These are phyloP conservation scores for Exophiala aquamarina DNA, from an alignment of 2,329 filamentous ascomycete species.

Conservation along the genomic window DNA sequence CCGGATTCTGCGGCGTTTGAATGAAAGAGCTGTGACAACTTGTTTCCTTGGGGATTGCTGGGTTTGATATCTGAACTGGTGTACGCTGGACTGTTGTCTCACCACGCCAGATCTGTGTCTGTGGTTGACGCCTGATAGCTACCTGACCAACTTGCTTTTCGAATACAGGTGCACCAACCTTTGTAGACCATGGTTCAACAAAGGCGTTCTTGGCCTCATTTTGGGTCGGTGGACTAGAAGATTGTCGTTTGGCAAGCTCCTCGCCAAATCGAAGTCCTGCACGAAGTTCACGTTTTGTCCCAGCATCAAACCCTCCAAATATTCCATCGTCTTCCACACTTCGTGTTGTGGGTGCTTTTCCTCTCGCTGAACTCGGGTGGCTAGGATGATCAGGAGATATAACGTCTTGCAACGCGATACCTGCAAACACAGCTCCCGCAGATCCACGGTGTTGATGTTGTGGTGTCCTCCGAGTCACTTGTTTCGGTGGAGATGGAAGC, in stretches of 20 bases:
- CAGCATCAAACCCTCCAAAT: conserved; percentile 35
- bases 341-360: conserved; percentile 13
- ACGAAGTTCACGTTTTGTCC: conserved; percentile 41
- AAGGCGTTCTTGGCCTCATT: not conserved
- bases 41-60: not conserved
- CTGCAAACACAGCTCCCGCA: conserved; percentile 16
- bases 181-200: not conserved
- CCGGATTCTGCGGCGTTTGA: conserved; percentile 11
- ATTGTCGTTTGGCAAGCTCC: conserved; percentile 40
- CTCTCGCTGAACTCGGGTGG: conserved; percentile 8
- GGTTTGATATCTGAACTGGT: conserved; percentile 5
- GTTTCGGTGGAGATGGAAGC: conserved; percentile 24
- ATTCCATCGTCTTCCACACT: conserved; percentile 9
- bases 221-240: conserved; percentile 3
- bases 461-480: conserved; percentile 27
- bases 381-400: conserved; percentile 18
- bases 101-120: conserved; percentile 15
- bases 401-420: conserved; percentile 23
- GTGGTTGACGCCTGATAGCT: not conserved
- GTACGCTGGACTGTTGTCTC: conserved; percentile 15
- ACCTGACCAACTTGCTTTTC: not conserved
- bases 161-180: not conserved
- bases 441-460: conserved; percentile 21
- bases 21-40: not conserved
- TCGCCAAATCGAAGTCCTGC: conserved; percentile 44